Base-by-base conservation (phyloP, 352 stramenopile species). In the Phytophthora constricta region DNA sequence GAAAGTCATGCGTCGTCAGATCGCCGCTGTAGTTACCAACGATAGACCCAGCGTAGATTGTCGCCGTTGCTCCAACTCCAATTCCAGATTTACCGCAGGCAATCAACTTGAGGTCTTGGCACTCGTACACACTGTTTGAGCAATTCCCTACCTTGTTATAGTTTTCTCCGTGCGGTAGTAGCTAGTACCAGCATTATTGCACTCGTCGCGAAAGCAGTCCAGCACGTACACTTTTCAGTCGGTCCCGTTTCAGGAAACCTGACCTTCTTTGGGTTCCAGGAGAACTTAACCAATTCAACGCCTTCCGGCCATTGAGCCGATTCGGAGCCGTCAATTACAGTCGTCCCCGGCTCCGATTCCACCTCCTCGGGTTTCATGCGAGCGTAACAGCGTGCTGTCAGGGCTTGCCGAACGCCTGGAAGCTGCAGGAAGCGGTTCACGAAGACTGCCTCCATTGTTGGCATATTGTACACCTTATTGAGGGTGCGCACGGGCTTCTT, bases 381-480 rank as follows among this genome's bases (percentile, higher is more conserved):
- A 11, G 7, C 13, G 31, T 13, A 37, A 11, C 31, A 37, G 7
- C 31, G 31, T 37, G 31, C 7, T 11, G 31, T 37, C 31, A 37
- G 31, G 7, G 13, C 31, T 2, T 17, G 55, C 2, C 49, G 47
- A 7, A 42, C 52, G 0, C 61, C 42, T 41, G 57, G 49, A 17
- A 33, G 25, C 19, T 70, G 13, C 45, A 70, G 23, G n/a, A 16
- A 2, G 57, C 47, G 16, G 52, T 51, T 13, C 25, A 74, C 17
- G 27, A 31, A 19, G 34, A 1, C 25, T 58, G 17, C 26, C 14
- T 11, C 16, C 10, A 33, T 33, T 61, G n/a, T 28, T 70, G 14
- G 27, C 33, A 49, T 31, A 31, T 19, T 25, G 48, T 16, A 23
- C 34, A 14, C 31, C 13, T 11, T 37, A 11, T 7, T 13, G 31